phyloP scores from a whole-genome alignment of 169 alveolate species.

The Plasmodium vinckei region DNA sequence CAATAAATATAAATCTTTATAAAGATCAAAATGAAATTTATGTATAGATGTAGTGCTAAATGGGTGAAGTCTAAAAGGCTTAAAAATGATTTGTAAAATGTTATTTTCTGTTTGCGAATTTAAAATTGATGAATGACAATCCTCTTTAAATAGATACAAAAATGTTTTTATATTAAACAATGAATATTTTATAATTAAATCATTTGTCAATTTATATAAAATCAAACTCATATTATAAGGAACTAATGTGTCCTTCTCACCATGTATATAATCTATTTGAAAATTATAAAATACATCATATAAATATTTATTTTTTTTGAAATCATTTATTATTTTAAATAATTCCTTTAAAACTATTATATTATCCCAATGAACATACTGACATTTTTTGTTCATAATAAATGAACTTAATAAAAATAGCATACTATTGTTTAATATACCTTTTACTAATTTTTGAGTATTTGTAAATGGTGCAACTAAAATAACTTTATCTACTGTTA shows the following conservation, averaged over 20 bases:
- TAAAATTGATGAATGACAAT: constrained; percentile 70
- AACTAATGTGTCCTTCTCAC: constrained; percentile 65
- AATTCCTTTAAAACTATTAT: constrained; percentile 49
- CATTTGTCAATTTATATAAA: constrained; percentile 33
- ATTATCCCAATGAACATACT: constrained; percentile 75
- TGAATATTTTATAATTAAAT: constrained; percentile 43
- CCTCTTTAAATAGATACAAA: constrained; percentile 42
- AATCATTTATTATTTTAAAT: constrained; percentile 37
- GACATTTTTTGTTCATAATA: constrained; percentile 68
- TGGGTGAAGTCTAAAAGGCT: constrained; percentile 62
- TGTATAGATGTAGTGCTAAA: constrained; percentile 66
- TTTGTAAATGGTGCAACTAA: constrained; percentile 72
- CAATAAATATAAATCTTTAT: constrained; percentile 55
- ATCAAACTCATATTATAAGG: constrained; percentile 62
- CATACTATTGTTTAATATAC: constrained; percentile 56
- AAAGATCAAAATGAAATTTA: constrained; percentile 43
- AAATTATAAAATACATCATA: constrained; percentile 29
- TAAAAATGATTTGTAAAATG: constrained; percentile 64
- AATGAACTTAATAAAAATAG: constrained; percentile 47
- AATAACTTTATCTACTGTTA: constrained; percentile 41
- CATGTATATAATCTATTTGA: constrained; percentile 68
- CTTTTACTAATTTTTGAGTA: constrained; percentile 68
- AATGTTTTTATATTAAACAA: constrained; percentile 20
- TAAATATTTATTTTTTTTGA: constrained; percentile 49
- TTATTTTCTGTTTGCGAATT: constrained; percentile 55